These are phyloP conservation scores for Lasiosphaeris hirsuta DNA, from an alignment of 495 filamentous ascomycete genomes.

Conservation along the genomic window DNA sequence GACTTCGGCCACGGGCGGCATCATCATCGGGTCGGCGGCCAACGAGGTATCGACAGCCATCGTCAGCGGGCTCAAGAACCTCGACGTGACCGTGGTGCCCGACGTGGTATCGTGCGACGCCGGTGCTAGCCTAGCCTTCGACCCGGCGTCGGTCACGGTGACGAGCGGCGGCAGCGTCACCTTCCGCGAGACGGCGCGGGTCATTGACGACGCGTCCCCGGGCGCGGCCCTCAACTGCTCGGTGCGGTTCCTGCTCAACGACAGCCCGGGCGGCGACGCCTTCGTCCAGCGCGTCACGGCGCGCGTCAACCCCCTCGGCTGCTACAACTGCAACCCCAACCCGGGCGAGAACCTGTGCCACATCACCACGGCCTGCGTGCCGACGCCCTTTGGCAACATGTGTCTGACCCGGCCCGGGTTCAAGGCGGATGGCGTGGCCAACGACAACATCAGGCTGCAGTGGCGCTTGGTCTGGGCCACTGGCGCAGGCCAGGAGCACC, in stretches of 20 bases:
- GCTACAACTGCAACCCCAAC: slow-evolving; percentile 5
- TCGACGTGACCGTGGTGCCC: slow-evolving; percentile 4
- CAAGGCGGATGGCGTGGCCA: slow-evolving; percentile 7
- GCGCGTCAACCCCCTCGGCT: slow-evolving; percentile 2
- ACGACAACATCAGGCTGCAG: slow-evolving; percentile 1
- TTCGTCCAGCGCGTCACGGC: slow-evolving; percentile 3
- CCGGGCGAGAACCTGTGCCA: slow-evolving; percentile 12
- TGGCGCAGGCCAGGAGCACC: slow-evolving; percentile 6
- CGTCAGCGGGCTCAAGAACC: slow-evolving; percentile 13
- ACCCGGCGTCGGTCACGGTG: not conserved
- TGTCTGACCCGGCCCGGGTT: slow-evolving; percentile 12
- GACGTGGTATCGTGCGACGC: not conserved
- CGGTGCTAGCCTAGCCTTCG: not conserved
- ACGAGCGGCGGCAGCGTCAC: slow-evolving; percentile 1
- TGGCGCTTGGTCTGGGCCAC: slow-evolving; percentile 9
- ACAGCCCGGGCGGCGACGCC: slow-evolving; percentile 1
- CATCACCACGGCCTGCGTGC: slow-evolving; percentile 3
- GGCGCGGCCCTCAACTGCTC: not conserved
- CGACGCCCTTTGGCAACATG: slow-evolving; percentile 10
- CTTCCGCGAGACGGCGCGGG: slow-evolving; percentile 4
- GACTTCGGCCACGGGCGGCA: slow-evolving; percentile 7
- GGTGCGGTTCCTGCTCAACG: slow-evolving; percentile 7
- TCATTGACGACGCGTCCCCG: not conserved
- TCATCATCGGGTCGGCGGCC: slow-evolving; percentile 6
- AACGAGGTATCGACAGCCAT: slow-evolving; percentile 1